Base-by-base conservation (phyloP, 1,139 yeast species). In the Meyerozyma sp. region DNA sequence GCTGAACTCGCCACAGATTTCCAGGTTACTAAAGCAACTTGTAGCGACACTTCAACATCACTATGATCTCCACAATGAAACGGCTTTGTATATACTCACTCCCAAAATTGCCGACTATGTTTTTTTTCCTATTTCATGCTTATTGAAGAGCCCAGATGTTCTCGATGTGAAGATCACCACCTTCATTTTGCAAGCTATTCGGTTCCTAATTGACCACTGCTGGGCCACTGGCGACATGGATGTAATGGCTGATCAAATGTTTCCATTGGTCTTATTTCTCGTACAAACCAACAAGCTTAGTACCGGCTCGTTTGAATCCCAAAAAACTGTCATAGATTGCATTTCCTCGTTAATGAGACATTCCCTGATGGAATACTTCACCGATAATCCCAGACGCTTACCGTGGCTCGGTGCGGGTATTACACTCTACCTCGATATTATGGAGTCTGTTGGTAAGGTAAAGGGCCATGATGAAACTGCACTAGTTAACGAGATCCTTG, bases 101-200 rank as follows among this genome's bases (percentile, higher is more conserved):
- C 52, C 66, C 0, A 66, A 65, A 29, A 56, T 82, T 18, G 86
- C 84, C 0, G 87, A 82, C 50, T 81, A 82, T 48, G 68, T 82
- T 2, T 82, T 81, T 56, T 74, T 79, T 25, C 89, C 90, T 0
- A 51, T 83, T 1, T 71, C 81, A 1, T 71, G 72, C 45, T 55
- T 82, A 2, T 58, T 83, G 32, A 75, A 75, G 47, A 66, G 64
- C 28, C 63, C 69, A 1, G 59, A 65, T 18, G 42, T 46, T 8
- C 30, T 41, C 8, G 40, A 36, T 4, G 36, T 3, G 11, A 4
- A 40, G 4, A 42, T 42, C 20, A 42, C 47, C n/a, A 40, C 40
- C 16, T 40, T 42, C 23, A 43, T 47, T n/a, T 44, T 52, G 11
- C 40, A 46, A 18, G 42, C 49, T 11, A 36, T 52, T 21, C 44